These are phyloP conservation scores for Malassezia equina DNA, from an alignment of 1,284 basidiomycete genomes.

Conservation along the genomic window DNA sequence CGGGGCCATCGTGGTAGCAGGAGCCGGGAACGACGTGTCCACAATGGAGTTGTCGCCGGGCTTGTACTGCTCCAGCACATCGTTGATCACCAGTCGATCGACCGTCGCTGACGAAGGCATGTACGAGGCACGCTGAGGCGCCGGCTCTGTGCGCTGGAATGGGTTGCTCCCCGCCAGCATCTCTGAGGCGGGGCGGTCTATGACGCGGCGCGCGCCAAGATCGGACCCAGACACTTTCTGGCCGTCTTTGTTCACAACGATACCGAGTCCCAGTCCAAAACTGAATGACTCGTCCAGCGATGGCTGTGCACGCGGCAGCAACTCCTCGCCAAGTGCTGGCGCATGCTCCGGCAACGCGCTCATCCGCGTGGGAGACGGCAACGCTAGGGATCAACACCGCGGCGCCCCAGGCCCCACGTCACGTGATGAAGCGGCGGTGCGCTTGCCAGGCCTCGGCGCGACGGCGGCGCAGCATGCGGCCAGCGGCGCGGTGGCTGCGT, in stretches of 20 bases:
- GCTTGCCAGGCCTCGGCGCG: too few species aligned
- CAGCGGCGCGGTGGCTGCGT: not conserved
- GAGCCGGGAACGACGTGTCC: not conserved
- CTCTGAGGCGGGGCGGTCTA: not conserved
- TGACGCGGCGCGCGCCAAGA: not conserved
- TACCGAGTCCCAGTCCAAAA: conserved; percentile 7
- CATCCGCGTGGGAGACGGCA: not conserved
- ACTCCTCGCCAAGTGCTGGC: not conserved
- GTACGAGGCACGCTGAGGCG: not conserved
- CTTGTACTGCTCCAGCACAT: conserved; percentile 18
- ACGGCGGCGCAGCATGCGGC: too few species aligned
- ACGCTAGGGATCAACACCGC: not conserved
- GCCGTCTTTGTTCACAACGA: conserved; percentile 1
- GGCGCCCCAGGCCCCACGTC: not conserved
- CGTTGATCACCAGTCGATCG: conserved; percentile 12
- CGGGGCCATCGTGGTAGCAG: not conserved
- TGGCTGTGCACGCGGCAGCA: not conserved
- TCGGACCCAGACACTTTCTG: not conserved
- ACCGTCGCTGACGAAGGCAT: conserved; percentile 14
- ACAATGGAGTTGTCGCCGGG: conserved; percentile 7
- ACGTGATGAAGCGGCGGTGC: not conserved
- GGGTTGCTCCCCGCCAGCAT: not conserved
- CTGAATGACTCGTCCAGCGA: not conserved
- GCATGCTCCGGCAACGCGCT: conserved; percentile 1
- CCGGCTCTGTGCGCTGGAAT: conserved; percentile 1